A percentile compares a stretch with the other conserved stretches of the same genome.
Conservation (phyloP, 2,329 filamentous ascomycete genomes). For the Sporothrix mexicana region DNA sequence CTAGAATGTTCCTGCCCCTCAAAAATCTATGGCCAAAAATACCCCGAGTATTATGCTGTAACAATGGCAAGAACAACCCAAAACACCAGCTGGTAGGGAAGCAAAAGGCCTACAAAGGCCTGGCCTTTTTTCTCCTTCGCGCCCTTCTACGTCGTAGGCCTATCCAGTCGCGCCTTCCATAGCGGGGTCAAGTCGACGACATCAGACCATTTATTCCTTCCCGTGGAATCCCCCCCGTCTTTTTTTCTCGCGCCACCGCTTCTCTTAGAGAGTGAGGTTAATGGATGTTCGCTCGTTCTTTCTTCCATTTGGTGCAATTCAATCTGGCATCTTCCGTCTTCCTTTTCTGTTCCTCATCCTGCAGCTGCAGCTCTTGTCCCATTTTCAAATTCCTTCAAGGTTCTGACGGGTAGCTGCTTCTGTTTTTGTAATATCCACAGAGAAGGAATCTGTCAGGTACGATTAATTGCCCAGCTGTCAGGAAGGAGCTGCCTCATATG, state of each 20-base stretch:
- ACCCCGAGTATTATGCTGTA: conserved; percentile 23
- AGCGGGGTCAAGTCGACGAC: conserved; percentile 31
- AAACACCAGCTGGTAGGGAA: not conserved
- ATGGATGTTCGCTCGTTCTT: conserved; percentile 23
- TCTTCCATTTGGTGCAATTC: not conserved
- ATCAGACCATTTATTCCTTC: conserved; percentile 34
- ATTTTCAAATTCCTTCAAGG: conserved; percentile 9
- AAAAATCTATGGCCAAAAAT: conserved; percentile 18
- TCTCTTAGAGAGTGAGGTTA: too few relatives aligned
- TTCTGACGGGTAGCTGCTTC: not conserved
- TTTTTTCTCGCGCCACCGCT: conserved; percentile 30
- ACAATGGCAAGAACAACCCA: not conserved
- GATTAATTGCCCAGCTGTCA: not conserved
- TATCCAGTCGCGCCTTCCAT: conserved; percentile 31
- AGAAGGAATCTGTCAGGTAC: not conserved
- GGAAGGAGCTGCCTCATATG: not conserved
- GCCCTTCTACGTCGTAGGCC: conserved; percentile 2
- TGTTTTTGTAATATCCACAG: not conserved
- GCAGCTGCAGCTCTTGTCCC: conserved; percentile 1
- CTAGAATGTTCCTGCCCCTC: conserved; percentile 27
- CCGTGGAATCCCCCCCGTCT: not conserved
- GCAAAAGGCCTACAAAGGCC: not conserved
- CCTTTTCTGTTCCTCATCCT: not conserved
- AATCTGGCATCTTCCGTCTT: not conserved
- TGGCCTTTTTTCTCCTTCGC: not conserved